Evolutionary conservation across 768 basidiomycete genomes (phyloP), one percentile per base, ranked within the genome.

Genomic region (Auriculariales sp.): DNA sequence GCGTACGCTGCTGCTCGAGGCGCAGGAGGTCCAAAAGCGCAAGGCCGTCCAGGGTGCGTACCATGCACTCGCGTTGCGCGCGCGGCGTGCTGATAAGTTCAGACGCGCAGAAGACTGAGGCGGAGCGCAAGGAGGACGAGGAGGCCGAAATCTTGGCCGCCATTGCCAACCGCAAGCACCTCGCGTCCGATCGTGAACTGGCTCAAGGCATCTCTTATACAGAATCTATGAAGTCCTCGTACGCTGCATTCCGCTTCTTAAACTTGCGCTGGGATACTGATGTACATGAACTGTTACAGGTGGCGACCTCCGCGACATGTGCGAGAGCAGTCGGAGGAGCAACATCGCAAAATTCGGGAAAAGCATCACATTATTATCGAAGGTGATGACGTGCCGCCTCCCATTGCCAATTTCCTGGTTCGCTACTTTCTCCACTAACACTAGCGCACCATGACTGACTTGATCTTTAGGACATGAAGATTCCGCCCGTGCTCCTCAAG

Each of bases 311-410:
- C 95, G 33, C 73, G 68, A 49, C 92, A 84, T 61, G 77, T 99
- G 47, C 77, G 81, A 28, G 77, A 83, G 28, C 71, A 82, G 47
- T 66, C 78, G 0, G 70, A 74, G 35, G 84, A 80, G 44, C 75
- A 92, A 52, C 72, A 89, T 60, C 71, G 77, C 50, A 74, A 71
- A 54, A 68, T 94, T 36, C 78, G 94, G 28, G 89, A 93, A 52
- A 89, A 92, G 65, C 79, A 83, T 59, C 93, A 98, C 63, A 95
- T 99, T 61, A 70, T 95, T 15, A 82, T 87, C n/a, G 90, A 95
- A 54, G 93, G 94, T 11, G 85, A 95, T 52, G 78, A 91, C 58
- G 71, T 98, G 28, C 94, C 95, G 2, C 90, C 91, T 7, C 91
- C 95, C 1, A 94, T 97, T 47, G 81, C 86, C 52, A 78, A 82